Evolutionary conservation across 371 early-diverging fungal genomes (phyloP).

Genomic region (Mucor irregularis): DNA sequence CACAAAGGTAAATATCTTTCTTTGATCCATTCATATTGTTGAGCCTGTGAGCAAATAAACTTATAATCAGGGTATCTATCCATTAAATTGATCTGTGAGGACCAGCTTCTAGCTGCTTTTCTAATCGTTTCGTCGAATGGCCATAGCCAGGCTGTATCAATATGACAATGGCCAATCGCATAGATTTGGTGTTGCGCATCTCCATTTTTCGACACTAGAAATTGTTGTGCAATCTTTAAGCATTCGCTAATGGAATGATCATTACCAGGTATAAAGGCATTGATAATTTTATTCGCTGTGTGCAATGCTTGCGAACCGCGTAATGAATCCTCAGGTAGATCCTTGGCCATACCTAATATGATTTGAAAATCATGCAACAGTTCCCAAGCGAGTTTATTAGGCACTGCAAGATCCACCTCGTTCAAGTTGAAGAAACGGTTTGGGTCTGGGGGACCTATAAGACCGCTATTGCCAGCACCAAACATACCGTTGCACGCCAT

Average conservation of each 20-base stretch:
- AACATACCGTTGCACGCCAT: slow-evolving; percentile 92
- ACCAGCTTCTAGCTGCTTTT: slow-evolving; percentile 89
- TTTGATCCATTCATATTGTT: slow-evolving; percentile 91
- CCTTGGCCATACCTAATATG: slow-evolving; percentile 76
- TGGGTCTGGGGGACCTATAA: slow-evolving; percentile 69
- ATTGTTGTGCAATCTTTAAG: slow-evolving; percentile 55
- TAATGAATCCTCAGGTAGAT: slow-evolving; percentile 70
- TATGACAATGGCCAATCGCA: slow-evolving; percentile 43
- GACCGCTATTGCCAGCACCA: slow-evolving; percentile 59
- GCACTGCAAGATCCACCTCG: slow-evolving; percentile 67
- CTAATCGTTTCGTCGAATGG: slow-evolving; percentile 93
- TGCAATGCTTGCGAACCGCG: slow-evolving; percentile 81
- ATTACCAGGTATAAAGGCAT: slow-evolving; percentile 61
- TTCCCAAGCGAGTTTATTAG: slow-evolving; percentile 68
- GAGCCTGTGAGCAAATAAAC: slow-evolving; percentile 91
- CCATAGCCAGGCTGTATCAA: slow-evolving; percentile 71
- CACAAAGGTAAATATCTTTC: slow-evolving; percentile 79
- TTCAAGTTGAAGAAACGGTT: slow-evolving; percentile 53
- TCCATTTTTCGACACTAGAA: slow-evolving; percentile 58
- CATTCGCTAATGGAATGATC: slow-evolving; percentile 51
- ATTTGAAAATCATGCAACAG: slow-evolving; percentile 80
- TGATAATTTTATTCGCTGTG: slow-evolving; percentile 83
- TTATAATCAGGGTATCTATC: slow-evolving; percentile 83
- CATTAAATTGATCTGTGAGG: slow-evolving; percentile 78
- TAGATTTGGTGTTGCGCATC: slow-evolving; percentile 34